phyloP scores from a whole-genome alignment of 1,139 yeast genomes.

The Zygosaccharomyces sapae region DNA sequence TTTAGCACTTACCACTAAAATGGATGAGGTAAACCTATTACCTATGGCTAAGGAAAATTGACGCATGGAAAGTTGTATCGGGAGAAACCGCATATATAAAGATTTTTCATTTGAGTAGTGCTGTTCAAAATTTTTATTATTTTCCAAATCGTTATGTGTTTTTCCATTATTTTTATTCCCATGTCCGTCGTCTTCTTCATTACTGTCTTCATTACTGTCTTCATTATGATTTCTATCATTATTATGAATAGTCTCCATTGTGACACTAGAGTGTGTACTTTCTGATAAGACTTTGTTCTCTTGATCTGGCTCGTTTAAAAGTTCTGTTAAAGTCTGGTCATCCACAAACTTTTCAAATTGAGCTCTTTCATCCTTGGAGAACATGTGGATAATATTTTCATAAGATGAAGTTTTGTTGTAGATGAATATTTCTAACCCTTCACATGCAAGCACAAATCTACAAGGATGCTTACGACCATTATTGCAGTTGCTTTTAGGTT shows the following conservation, averaged over 20 bases:
- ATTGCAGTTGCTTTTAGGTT: constrained; percentile 40
- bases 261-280: constrained; percentile 9
- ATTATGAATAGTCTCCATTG: constrained; percentile 4
- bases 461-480: constrained; percentile 54
- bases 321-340: constrained; percentile 17
- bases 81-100: constrained; percentile 45
- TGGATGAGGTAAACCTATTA: constrained; percentile 68
- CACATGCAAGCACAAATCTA: constrained; percentile 54
- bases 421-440: constrained; percentile 77
- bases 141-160: constrained; percentile 13
- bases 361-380: constrained; percentile 36
- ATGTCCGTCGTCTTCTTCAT: constrained; percentile 9
- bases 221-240: constrained; percentile 2
- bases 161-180: constrained; percentile 8
- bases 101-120: constrained; percentile 14
- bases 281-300: constrained; percentile 14
- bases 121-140: constrained; percentile 24
- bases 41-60: constrained; percentile 79
- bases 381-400: constrained; percentile 53
- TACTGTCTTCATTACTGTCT: constrained; percentile 7
- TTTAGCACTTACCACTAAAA: constrained; percentile 59
- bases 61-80: constrained; percentile 53
- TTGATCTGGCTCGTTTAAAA: constrained; percentile 16
- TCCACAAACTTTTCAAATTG: constrained; percentile 30
- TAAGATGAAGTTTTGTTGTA: constrained; percentile 78